Percentiles rank a stretch among this genome's conserved stretches.
phyloP scores from a whole-genome alignment of 169 alveolate genomes.

The Eimeria mitis region DNA sequence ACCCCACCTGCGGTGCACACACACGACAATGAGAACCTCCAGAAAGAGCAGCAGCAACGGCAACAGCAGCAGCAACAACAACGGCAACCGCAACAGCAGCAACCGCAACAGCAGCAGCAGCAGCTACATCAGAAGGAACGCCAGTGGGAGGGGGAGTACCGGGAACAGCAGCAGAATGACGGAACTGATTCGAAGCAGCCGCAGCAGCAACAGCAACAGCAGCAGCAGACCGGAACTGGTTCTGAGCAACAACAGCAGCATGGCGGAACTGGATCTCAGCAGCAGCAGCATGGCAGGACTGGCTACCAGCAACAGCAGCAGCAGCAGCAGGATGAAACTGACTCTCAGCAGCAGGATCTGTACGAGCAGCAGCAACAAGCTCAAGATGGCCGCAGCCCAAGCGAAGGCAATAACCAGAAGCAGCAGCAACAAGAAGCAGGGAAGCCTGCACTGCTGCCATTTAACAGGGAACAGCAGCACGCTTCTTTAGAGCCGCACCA shows the following conservation, averaged over 20 bases:
- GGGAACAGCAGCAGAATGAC: background rate
- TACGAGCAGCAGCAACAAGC: background rate
- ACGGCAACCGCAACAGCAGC: background rate
- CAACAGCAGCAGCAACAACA: background rate
- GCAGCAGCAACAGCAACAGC: too few relatives aligned
- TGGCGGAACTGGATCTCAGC: background rate
- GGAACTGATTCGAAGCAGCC: too few relatives aligned
- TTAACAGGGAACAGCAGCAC: background rate
- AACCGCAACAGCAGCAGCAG: constrained; percentile 1
- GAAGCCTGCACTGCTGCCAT: background rate
- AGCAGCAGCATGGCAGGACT: background rate
- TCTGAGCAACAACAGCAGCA: background rate
- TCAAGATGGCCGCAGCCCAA: background rate
- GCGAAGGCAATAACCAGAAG: background rate
- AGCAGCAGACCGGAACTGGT: background rate
- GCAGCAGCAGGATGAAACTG: background rate
- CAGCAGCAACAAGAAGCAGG: background rate
- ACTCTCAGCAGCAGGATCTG: background rate
- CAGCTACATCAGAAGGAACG: background rate
- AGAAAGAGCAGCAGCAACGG: background rate
- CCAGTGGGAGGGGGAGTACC: background rate
- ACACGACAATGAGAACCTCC: background rate
- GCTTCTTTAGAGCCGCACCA: background rate
- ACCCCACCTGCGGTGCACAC: background rate
- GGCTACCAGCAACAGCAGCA: constrained; percentile 14